Percentiles rank a stretch among this genome's conserved stretches.
Conservation (phyloP, 371 early-diverging fungal species). For the Basidiobolus meristosporus region DNA sequence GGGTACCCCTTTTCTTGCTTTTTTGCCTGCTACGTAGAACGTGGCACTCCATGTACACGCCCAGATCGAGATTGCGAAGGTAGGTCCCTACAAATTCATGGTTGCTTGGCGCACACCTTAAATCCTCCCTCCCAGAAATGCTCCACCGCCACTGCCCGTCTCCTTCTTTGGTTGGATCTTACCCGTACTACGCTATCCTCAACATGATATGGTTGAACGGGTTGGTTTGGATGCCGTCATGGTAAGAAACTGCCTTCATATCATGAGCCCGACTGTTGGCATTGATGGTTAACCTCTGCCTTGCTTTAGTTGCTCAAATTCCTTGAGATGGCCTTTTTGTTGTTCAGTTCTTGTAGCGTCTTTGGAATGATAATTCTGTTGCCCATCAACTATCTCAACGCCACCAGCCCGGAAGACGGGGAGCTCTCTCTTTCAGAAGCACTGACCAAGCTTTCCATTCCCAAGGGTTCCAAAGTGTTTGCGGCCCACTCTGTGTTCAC, state of each 20-base stretch:
- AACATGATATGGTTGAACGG: slow-evolving; percentile 17
- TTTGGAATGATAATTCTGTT: not conserved
- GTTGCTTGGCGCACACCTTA: not conserved
- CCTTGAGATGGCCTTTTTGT: slow-evolving; percentile 3
- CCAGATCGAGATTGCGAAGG: slow-evolving; percentile 37
- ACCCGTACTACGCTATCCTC: slow-evolving; percentile 20
- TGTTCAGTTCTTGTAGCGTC: slow-evolving; percentile 3
- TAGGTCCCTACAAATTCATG: slow-evolving; percentile 5
- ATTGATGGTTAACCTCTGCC: not conserved
- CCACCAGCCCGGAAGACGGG: not conserved
- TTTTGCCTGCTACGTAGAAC: slow-evolving; percentile 26
- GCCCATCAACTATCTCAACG: slow-evolving; percentile 2
- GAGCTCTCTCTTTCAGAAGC: not conserved
- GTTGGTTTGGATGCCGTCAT: slow-evolving; percentile 39
- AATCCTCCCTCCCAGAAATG: slow-evolving; percentile 14
- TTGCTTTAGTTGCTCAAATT: slow-evolving; percentile 2
- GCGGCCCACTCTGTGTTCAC: slow-evolving; percentile 36
- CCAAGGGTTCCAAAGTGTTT: slow-evolving; percentile 3
- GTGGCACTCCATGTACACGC: slow-evolving; percentile 33
- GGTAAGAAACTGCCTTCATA: slow-evolving; percentile 8
- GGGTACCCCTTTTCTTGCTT: slow-evolving; percentile 15
- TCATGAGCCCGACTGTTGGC: not conserved
- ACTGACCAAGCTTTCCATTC: not conserved
- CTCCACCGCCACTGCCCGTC: slow-evolving; percentile 22
- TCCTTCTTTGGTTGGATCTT: slow-evolving; percentile 41